These are phyloP conservation scores for Paraconiothyrium brasiliense DNA, from an alignment of 2,329 filamentous ascomycete genomes.

Conservation along the genomic window DNA sequence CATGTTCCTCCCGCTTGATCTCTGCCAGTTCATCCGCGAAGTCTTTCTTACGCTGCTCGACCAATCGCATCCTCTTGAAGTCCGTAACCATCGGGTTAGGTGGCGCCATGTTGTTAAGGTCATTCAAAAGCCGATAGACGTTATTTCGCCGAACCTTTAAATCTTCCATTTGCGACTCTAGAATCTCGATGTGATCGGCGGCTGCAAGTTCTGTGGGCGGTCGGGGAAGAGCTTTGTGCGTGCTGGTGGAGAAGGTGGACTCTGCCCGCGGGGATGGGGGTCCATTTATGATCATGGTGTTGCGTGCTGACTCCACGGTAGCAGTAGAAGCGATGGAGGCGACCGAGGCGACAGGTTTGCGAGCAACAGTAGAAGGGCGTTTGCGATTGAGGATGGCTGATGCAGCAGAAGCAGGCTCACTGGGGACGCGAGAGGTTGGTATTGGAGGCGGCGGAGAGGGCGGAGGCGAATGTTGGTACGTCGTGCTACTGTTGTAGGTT, in stretches of 20 bases:
- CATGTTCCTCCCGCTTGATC: slow-evolving; percentile 50
- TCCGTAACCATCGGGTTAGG: slow-evolving; percentile 51
- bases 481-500: slow-evolving; percentile 48
- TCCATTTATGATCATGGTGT: slow-evolving; percentile 22
- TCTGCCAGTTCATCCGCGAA: slow-evolving; percentile 51
- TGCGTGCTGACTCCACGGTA: slow-evolving; percentile 21
- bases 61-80: slow-evolving; percentile 44
- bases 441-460: slow-evolving; percentile 53
- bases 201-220: slow-evolving; percentile 47
- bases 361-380: slow-evolving; percentile 39
- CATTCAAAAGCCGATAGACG: slow-evolving; percentile 46
- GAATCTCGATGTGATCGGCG: slow-evolving; percentile 46
- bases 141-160: slow-evolving; percentile 49
- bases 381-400: slow-evolving; percentile 44
- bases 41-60: slow-evolving; percentile 46
- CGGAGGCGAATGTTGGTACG: slow-evolving; percentile 54
- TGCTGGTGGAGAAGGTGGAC: slow-evolving; percentile 40
- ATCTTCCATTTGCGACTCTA: slow-evolving; percentile 52
- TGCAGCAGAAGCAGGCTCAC: slow-evolving; percentile 38
- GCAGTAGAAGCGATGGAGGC: slow-evolving; percentile 29
- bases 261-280: slow-evolving; percentile 34
- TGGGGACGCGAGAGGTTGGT: slow-evolving; percentile 36
- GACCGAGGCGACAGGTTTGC: slow-evolving; percentile 37
- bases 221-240: slow-evolving; percentile 49
- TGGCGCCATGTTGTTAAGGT: slow-evolving; percentile 46